These are phyloP conservation scores for Neonectria magnoliae DNA, from an alignment of 2,329 filamentous ascomycete genomes.

Conservation along the genomic window DNA sequence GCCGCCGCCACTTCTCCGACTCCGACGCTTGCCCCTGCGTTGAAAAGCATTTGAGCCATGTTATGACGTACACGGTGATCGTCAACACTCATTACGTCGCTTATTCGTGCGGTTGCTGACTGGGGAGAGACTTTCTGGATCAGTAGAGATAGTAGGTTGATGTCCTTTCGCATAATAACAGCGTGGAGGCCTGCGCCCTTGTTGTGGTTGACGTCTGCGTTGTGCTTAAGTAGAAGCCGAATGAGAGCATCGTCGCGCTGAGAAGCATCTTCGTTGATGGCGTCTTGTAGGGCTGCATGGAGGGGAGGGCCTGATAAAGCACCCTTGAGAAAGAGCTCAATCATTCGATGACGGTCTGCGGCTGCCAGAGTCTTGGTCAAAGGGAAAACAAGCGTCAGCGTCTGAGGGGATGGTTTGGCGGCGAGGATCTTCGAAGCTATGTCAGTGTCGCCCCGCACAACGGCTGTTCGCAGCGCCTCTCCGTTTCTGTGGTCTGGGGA, in stretches of 20 bases:
- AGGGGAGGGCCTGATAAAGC: constrained; percentile 59
- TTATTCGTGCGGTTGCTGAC: constrained; percentile 59
- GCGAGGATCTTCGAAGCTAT: constrained; percentile 59
- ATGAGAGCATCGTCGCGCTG: constrained; percentile 63
- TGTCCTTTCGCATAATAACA: constrained; percentile 60
- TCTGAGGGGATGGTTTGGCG: constrained; percentile 58
- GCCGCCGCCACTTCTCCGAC: constrained; percentile 55
- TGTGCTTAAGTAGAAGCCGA: constrained; percentile 60
- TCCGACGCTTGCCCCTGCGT: constrained; percentile 56
- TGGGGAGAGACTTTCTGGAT: constrained; percentile 58
- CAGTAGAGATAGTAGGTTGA: constrained; percentile 56
- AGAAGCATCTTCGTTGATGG: constrained; percentile 59
- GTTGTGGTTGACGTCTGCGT: constrained; percentile 65
- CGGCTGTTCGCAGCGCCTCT: constrained; percentile 60
- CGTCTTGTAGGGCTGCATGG: constrained; percentile 61
- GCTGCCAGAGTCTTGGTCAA: constrained; percentile 55
- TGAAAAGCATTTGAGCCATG: constrained; percentile 59
- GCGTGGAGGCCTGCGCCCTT: constrained; percentile 60
- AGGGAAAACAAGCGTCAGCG: constrained; percentile 60
- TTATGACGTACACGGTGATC: constrained; percentile 56
- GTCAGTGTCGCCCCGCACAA: constrained; percentile 55
- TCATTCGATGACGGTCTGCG: constrained; percentile 58
- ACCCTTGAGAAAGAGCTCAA: constrained; percentile 60
- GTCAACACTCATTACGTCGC: constrained; percentile 57
- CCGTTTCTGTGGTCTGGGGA: constrained; percentile 64